Conservation (phyloP, 768 basidiomycete species). For the Mycena kentingensis region DNA sequence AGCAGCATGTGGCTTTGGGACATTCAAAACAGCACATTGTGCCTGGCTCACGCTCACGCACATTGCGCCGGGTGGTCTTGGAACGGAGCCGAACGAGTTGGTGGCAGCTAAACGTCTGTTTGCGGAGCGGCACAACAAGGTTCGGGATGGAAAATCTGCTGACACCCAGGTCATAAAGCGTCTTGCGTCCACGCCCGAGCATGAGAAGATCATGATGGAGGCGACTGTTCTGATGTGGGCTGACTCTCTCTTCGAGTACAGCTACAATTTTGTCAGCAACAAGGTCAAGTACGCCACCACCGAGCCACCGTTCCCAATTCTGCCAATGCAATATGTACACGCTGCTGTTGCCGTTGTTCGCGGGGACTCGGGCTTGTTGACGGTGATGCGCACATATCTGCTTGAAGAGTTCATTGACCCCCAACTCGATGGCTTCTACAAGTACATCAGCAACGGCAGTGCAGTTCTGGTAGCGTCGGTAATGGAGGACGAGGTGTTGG, state of each 20-base stretch:
- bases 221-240: not conserved
- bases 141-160: no score
- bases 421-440: not conserved
- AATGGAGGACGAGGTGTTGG: not conserved
- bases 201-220: not conserved
- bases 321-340: not conserved
- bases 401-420: not conserved
- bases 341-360: not conserved
- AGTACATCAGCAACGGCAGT: not conserved
- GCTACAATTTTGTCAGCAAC: not conserved
- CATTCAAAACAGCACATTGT: conserved; percentile 2
- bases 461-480: not conserved
- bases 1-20: not conserved
- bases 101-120: not conserved
- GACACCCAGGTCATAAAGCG: not conserved
- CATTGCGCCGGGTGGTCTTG: not conserved
- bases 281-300: not conserved
- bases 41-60: not conserved
- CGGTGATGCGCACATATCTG: not conserved
- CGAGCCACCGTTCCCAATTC: not conserved
- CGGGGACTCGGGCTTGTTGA: not conserved
- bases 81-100: not conserved
- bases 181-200: not conserved
- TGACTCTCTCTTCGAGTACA: not conserved
- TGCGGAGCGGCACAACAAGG: not conserved